phyloP scores from a whole-genome alignment of 2,329 filamentous ascomycete species.

The Thielaviopsis musarum region DNA sequence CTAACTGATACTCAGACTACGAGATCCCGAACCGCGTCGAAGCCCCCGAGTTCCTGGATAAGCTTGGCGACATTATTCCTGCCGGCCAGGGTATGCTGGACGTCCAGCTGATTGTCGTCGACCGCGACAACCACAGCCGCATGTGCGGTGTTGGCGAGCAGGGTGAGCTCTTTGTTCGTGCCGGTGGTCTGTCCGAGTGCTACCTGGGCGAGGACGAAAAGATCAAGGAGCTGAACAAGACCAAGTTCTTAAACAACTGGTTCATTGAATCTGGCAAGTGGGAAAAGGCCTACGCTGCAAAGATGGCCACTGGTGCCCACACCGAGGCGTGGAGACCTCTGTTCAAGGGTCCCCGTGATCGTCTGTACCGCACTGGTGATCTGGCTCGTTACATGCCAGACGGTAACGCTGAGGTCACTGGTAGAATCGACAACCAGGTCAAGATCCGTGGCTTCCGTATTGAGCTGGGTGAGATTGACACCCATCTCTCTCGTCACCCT shows the following conservation, averaged over 20 bases:
- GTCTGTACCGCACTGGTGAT: slow-evolving; percentile 77
- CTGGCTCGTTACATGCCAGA: slow-evolving; percentile 56
- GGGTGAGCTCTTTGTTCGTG: slow-evolving; percentile 70
- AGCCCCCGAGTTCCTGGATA: slow-evolving; percentile 35
- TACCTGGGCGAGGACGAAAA: slow-evolving; percentile 46
- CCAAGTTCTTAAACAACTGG: slow-evolving; percentile 76
- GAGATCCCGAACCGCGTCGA: slow-evolving; percentile 51
- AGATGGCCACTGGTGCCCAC: slow-evolving; percentile 7
- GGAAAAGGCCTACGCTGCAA: slow-evolving; percentile 23
- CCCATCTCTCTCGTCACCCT: slow-evolving; percentile 55
- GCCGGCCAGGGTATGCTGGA: slow-evolving; percentile 76
- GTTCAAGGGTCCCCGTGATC: slow-evolving; percentile 69
- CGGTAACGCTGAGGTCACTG: slow-evolving; percentile 61
- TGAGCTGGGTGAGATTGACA: slow-evolving; percentile 86
- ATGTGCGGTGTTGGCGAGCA: slow-evolving; percentile 67
- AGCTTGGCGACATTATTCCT: slow-evolving; percentile 51
- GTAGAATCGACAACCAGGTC: slow-evolving; percentile 74
- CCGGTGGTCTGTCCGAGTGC: slow-evolving; percentile 68
- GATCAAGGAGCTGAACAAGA: slow-evolving; percentile 41
- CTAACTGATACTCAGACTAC: slow-evolving; percentile 30
- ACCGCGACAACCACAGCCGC: slow-evolving; percentile 46
- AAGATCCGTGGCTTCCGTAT: slow-evolving; percentile 95
- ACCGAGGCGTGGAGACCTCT: slow-evolving; percentile 58
- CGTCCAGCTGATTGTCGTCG: slow-evolving; percentile 74
- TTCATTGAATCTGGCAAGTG: slow-evolving; percentile 58